phyloP scores from a whole-genome alignment of 2,329 filamentous ascomycete genomes.

The Periconia macrospinosa region DNA sequence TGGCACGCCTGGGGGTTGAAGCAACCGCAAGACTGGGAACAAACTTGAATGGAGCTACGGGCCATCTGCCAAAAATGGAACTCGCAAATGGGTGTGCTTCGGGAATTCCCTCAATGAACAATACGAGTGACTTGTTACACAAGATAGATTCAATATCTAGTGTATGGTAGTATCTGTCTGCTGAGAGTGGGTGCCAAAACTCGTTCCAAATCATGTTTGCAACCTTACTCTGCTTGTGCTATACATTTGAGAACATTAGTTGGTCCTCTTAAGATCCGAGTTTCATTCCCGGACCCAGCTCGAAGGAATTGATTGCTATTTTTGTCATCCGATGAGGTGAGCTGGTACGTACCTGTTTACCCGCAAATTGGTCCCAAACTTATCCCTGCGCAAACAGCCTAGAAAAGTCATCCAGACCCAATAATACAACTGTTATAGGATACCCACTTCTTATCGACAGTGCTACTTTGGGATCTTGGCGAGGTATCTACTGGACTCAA shows the following conservation, averaged over 20 bases:
- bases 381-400: slow-evolving; percentile 10
- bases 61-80: no score
- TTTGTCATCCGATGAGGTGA: slow-evolving; percentile 15
- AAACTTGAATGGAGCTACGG: neutral
- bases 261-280: neutral
- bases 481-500: neutral
- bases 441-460: neutral
- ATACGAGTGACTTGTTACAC: no score
- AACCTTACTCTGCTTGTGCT: no score
- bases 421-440: neutral
- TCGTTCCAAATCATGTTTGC: no score
- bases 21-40: neutral
- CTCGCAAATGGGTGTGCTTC: no score
- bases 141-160: no score
- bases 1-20: neutral
- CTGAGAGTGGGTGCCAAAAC: no score
- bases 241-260: neutral
- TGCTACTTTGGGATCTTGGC: neutral
- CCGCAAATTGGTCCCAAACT: slow-evolving; percentile 26
- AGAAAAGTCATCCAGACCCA: neutral
- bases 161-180: no score
- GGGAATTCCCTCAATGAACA: no score
- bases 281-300: neutral
- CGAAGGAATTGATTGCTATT: slow-evolving; percentile 20
- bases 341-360: slow-evolving; percentile 19